phyloP scores from a whole-genome alignment of 352 stramenopile species.

The Vaucheria bursata region DNA sequence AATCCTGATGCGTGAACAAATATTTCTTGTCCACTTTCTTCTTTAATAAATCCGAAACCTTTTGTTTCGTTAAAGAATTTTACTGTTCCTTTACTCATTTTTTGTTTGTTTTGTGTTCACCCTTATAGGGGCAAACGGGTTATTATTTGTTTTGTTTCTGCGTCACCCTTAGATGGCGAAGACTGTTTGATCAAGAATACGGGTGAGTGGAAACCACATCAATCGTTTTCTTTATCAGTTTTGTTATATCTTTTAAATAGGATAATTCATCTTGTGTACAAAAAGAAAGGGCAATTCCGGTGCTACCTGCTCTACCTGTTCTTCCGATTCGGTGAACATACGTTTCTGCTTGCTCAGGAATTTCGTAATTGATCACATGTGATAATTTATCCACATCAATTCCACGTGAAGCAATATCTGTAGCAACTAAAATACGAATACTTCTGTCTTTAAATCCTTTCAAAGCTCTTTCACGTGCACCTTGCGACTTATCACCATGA shows the following conservation, averaged over 20 bases:
- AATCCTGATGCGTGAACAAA: no score
- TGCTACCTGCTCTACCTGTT: slow-evolving; percentile 88
- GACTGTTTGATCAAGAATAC: no score
- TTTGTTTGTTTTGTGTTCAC: no score
- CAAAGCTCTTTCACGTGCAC: slow-evolving; percentile 90
- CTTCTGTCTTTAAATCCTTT: slow-evolving; percentile 82
- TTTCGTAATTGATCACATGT: slow-evolving; percentile 57
- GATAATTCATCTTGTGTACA: slow-evolving; percentile 83
- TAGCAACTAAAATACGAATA: slow-evolving; percentile 73
- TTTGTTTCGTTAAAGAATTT: no score
- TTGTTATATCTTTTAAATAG: not conserved
- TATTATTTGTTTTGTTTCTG: no score
- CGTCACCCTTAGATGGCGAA: no score
- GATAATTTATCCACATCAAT: slow-evolving; percentile 68
- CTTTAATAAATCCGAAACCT: no score
- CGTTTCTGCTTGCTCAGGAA: slow-evolving; percentile 50
- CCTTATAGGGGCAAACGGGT: no score
- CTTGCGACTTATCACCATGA: slow-evolving; percentile 88
- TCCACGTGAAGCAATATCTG: slow-evolving; percentile 92
- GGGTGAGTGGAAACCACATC: no score
- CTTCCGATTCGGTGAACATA: slow-evolving; percentile 90
- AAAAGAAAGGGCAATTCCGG: slow-evolving; percentile 89
- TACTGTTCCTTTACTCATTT: no score
- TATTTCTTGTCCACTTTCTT: no score
- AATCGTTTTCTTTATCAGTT: slow-evolving; percentile 8